Base-by-base conservation (phyloP, 2,329 filamentous ascomycete species). In the Arthrobotrys sphaeroides region DNA sequence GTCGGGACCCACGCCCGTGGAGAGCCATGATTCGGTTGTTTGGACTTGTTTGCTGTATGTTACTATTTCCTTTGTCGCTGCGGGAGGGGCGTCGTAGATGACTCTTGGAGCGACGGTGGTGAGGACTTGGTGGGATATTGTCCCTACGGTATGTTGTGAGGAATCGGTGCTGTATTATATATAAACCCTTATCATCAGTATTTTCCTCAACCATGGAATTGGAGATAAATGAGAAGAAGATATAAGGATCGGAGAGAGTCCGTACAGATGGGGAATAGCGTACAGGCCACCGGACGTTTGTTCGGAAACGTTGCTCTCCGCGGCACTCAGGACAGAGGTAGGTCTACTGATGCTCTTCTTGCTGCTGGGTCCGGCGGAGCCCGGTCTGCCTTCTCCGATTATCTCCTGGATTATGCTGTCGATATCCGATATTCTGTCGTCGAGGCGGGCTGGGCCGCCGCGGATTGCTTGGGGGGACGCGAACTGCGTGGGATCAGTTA, bases 41-140 rank as follows among this genome's bases (percentile, higher is more conserved):
- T 99, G 96, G 20, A 98, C 93, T 67, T 90, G 94, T 84, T 97
- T 98, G 86, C 92, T 98, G 85, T 99, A 99, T 62, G 93, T 96
- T 81, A 96, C 93, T 73, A 96, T 86, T 83, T 99, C 95, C 78
- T 90, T 88, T 66, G 90, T 88, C 33, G 90, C 89, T 18, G 89
- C 90, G 0, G 91, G 90, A 1, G 91, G 89, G 78, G 89, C 91
- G 82, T 97, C 94, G 83, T 91, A 93, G 74, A 95, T 88, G 33
- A 92, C 93, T 16, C 90, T 89, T 62, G 93, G 85, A 5, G 91
- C 87, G 9, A 88, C 89, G 0, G 93, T 90, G 5, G 89, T 90
- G 18, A 97, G 87, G 2, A 89, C 90, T 80, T 94, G 92, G 55
- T 70, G 69, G 9, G 73, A 76, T 20, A 76, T 47, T n/a, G 73